A percentile compares a stretch with the other conserved stretches of the same genome.
Evolutionary conservation across 2,329 filamentous ascomycete species (phyloP).

Genomic region (Neospermospora avenae): DNA sequence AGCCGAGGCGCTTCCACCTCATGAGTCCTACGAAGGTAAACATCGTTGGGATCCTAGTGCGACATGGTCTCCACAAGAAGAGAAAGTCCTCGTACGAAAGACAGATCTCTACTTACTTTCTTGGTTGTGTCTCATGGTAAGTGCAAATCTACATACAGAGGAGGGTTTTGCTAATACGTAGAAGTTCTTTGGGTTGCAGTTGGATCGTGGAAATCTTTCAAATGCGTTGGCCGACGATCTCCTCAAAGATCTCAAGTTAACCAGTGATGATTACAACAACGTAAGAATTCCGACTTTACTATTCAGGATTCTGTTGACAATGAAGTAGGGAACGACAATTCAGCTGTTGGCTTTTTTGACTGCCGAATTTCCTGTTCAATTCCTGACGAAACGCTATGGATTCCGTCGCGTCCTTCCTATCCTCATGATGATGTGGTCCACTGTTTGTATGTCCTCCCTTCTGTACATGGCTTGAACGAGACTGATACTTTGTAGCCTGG

Average conservation of each 20-base stretch:
- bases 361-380: slow-evolving; percentile 57
- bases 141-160: not conserved
- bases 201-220: slow-evolving; percentile 61
- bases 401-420: slow-evolving; percentile 54
- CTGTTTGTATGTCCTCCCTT: not conserved
- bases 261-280: slow-evolving; percentile 51
- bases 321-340: slow-evolving; percentile 46
- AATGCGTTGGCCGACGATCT: slow-evolving; percentile 62
- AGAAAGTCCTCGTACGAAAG: slow-evolving; percentile 53
- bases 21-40: slow-evolving; percentile 44
- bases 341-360: slow-evolving; percentile 52
- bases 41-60: slow-evolving; percentile 50
- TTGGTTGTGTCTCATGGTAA: slow-evolving; percentile 43
- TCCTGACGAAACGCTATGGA: slow-evolving; percentile 55
- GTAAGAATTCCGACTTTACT: not conserved
- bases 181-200: slow-evolving; percentile 59
- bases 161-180: not conserved
- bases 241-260: slow-evolving; percentile 49
- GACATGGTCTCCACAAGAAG: slow-evolving; percentile 55
- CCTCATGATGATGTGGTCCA: slow-evolving; percentile 49
- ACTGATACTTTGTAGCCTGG: slow-evolving; percentile 31
- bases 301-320: not conserved
- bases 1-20: slow-evolving; percentile 30
- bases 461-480: not conserved
- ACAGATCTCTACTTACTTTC: slow-evolving; percentile 42